Evolutionary conservation across 2,329 filamentous ascomycete genomes (phyloP).

Genomic region (Sclerotinia minor): DNA sequence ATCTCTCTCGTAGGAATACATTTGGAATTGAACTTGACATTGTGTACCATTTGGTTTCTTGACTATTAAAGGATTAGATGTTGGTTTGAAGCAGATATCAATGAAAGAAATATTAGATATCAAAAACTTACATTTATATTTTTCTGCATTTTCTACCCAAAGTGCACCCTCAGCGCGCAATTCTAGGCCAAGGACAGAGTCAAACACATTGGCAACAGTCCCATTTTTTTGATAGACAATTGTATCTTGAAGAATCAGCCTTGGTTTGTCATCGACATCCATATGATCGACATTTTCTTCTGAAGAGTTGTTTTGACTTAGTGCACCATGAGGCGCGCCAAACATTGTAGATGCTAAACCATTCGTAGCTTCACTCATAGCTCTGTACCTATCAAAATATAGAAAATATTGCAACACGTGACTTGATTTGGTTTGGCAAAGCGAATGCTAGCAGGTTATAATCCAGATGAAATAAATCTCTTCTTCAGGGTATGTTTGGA

Average conservation of each 20-base stretch:
- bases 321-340: no score
- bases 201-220: constrained; percentile 12
- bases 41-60: constrained; percentile 21
- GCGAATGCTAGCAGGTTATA: background rate
- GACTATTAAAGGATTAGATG: background rate
- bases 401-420: background rate
- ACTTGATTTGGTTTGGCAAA: no score
- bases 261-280: constrained; percentile 16
- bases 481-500: no score
- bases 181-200: constrained; percentile 5
- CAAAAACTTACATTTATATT: constrained; percentile 17
- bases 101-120: background rate
- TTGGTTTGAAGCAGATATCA: background rate
- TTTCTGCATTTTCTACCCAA: constrained; percentile 21
- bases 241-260: constrained; percentile 17
- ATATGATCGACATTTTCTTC: background rate
- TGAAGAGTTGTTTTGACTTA: background rate
- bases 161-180: constrained; percentile 17
- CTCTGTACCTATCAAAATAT: background rate
- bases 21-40: constrained; percentile 17
- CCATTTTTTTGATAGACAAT: constrained; percentile 14
- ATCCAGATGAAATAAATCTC: no score
- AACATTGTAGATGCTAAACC: background rate
- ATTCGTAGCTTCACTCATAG: background rate
- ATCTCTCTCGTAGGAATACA: constrained; percentile 21